These are phyloP conservation scores for Aureobasidium musti DNA, from an alignment of 2,329 filamentous ascomycete genomes.

Conservation along the genomic window DNA sequence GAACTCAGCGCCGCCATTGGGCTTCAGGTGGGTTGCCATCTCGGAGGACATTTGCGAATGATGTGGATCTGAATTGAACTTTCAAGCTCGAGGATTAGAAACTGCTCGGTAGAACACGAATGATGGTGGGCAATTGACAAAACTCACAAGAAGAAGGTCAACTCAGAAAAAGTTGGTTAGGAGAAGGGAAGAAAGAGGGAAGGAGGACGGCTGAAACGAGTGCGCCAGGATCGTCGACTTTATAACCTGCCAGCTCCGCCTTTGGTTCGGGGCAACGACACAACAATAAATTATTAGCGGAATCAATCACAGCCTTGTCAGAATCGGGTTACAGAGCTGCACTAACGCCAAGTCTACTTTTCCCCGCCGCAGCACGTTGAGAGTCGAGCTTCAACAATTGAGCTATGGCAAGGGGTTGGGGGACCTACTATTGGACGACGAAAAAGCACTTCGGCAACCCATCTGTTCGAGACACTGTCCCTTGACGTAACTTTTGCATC, in stretches of 20 bases:
- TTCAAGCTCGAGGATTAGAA: conserved; percentile 1
- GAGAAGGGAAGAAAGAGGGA: conserved; percentile 5
- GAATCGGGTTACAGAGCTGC: conserved; percentile 28
- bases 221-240: conserved; percentile 20
- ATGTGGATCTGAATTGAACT: conserved; percentile 19
- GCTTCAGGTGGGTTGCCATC: conserved; percentile 84
- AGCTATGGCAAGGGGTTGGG: conserved; percentile 18
- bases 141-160: conserved; percentile 23
- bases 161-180: conserved; percentile 4
- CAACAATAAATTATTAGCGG: conserved; percentile 26
- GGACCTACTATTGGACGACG: conserved; percentile 19
- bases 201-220: conserved; percentile 21
- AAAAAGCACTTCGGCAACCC: conserved; percentile 20
- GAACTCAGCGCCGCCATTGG: conserved; percentile 51
- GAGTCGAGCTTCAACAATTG: conserved; percentile 23
- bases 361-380: conserved; percentile 25
- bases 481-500: conserved; percentile 22
- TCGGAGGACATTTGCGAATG: conserved; percentile 19
- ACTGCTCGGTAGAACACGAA: background rate
- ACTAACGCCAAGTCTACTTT: conserved; percentile 19
- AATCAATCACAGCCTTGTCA: conserved; percentile 21
- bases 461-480: conserved; percentile 19
- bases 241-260: conserved; percentile 26
- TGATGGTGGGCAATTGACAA: background rate
- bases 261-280: conserved; percentile 24